Percentiles rank a stretch among this genome's conserved stretches.
phyloP scores from a whole-genome alignment of 768 basidiomycete species.

The Crepidotus variabilis region DNA sequence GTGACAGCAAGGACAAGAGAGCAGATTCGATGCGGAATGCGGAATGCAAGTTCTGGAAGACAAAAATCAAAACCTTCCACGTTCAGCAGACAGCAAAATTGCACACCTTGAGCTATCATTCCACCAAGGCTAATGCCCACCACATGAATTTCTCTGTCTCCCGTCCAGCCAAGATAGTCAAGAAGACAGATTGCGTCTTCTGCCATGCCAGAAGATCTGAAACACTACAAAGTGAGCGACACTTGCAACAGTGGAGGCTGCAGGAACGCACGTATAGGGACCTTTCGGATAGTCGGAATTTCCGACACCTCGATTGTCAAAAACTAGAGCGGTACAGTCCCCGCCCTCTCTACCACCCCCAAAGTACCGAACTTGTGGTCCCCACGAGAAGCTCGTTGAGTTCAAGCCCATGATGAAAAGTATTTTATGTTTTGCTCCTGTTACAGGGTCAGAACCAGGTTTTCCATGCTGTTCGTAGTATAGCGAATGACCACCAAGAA shows the following conservation, averaged over 20 bases:
- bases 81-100: not conserved
- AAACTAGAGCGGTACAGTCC: slow-evolving; percentile 63
- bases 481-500: slow-evolving; percentile 59
- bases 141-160: slow-evolving; percentile 55
- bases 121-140: slow-evolving; percentile 79
- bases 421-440: slow-evolving; percentile 44
- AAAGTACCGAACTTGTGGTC: slow-evolving; percentile 62
- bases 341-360: slow-evolving; percentile 28
- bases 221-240: not conserved
- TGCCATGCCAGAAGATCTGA: slow-evolving; percentile 75
- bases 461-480: slow-evolving; percentile 79
- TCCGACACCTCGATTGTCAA: slow-evolving; percentile 85
- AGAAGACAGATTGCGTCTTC: slow-evolving; percentile 66
- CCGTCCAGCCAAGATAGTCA: slow-evolving; percentile 71
- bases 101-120: slow-evolving; percentile 75
- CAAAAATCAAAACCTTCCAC: not conserved
- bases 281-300: slow-evolving; percentile 68
- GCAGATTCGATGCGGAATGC: slow-evolving; percentile 61
- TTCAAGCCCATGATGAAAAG: slow-evolving; percentile 81
- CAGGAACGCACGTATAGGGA: slow-evolving; percentile 68
- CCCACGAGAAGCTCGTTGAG: slow-evolving; percentile 61
- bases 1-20: slow-evolving; percentile 71
- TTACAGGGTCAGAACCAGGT: slow-evolving; percentile 27
- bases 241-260: not conserved
- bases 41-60: slow-evolving; percentile 57